These are phyloP conservation scores for Chaetomium tenue DNA, from an alignment of 495 filamentous ascomycete species.

Conservation along the genomic window DNA sequence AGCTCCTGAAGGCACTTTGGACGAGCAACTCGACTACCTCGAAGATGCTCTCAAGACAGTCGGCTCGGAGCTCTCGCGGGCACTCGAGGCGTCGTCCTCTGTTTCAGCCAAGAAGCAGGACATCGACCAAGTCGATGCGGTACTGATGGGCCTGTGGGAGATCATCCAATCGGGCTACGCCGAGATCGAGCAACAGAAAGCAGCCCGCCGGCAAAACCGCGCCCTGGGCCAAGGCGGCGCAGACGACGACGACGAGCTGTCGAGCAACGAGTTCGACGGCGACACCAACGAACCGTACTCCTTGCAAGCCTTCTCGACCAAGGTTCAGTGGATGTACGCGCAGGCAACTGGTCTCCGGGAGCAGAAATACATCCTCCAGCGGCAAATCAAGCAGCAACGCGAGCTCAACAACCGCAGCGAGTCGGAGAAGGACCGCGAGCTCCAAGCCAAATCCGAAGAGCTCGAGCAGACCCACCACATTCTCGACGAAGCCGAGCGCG, in stretches of 20 bases:
- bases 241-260: constrained; percentile 47
- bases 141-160: constrained; percentile 70
- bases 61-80: constrained; percentile 36
- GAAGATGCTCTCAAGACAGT: constrained; percentile 35
- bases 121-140: constrained; percentile 56
- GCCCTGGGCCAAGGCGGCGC: constrained; percentile 39
- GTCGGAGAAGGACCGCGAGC: constrained; percentile 58
- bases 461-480: constrained; percentile 51
- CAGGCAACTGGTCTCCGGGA: constrained; percentile 67
- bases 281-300: constrained; percentile 61
- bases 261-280: constrained; percentile 50
- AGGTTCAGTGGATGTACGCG: constrained; percentile 71
- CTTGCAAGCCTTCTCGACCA: constrained; percentile 64
- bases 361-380: constrained; percentile 77
- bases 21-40: constrained; percentile 46
- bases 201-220: constrained; percentile 48
- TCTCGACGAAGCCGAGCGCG: constrained; percentile 50
- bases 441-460: constrained; percentile 52
- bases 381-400: constrained; percentile 89
- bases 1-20: constrained; percentile 34
- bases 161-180: constrained; percentile 64
- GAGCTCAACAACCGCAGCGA: constrained; percentile 72
- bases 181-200: constrained; percentile 54
- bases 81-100: constrained; percentile 30
- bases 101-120: constrained; percentile 38